Base-by-base conservation (phyloP, 768 basidiomycete genomes). In the Gloeostereum incarnatum region DNA sequence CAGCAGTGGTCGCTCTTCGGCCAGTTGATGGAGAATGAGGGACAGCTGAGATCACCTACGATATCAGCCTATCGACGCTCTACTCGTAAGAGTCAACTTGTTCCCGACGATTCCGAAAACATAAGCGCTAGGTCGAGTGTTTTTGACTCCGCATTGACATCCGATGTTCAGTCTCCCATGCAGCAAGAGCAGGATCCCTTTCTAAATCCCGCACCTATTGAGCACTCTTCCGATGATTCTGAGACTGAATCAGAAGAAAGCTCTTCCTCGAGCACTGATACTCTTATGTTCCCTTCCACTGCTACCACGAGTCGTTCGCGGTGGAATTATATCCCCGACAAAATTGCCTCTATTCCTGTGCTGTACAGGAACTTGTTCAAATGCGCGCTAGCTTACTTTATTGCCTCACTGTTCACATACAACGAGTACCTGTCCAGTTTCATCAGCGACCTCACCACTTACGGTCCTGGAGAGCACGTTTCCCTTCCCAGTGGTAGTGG, bases 331-430 rank as follows among this genome's bases (percentile, higher is more conserved):
- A 25, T 39, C 20, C 44, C 44, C 7, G 17, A 37, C 5, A 48
- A 45, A 14, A 31, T 62, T 26, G 68, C 70, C 4, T 44, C 58
- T 9, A 45, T 81, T 24, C 60, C 79, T 2, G 45, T 70, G 13
- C 43, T 81, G 20, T 68, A 78, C 40, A 71, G 74, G 27, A 89
- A 87, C 51, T 74, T 96, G 31, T 59, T 94, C 46, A 97, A 98
- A 62, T 99, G 96, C 61, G 72, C 81, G 2, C 64, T 97, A 13
- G 86, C 93, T 0, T 99, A 99, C 58, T 77, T 89, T 47, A 60
- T 97, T 38, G 92, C 73, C 4, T 90, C 87, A 0, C 66, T 97
- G 8, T 99, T 98, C 69, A 99, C 96, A 1, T 98, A 90, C 53
- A 78, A 78, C 3, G 80, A 86, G 0, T 62, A 65, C 18, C 66